Base-by-base conservation (phyloP, 371 early-diverging fungal genomes). In the Mortierella sp. region DNA sequence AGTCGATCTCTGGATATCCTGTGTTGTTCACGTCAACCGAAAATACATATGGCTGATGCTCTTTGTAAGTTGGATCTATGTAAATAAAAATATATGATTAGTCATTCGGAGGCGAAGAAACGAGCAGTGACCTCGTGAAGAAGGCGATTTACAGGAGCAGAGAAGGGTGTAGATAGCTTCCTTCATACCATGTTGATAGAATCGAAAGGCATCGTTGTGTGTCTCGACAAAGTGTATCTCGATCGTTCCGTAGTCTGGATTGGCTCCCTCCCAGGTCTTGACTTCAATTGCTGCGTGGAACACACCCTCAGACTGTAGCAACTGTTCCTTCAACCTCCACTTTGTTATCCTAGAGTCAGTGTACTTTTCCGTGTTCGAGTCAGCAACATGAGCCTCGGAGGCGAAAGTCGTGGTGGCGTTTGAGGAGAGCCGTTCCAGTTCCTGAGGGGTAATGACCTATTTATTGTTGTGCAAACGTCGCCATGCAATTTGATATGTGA, bases 271-370 rank as follows among this genome's bases (percentile, higher is more conserved):
- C 68, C 68, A 68, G 11, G 68, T 68, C 21, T 68, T 38, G 42
- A 68, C 68, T 68, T 68, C 68, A 21, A 68, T 68, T 19, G 68
- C 68, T 8, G 42, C 68, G 24, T 42, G 68, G 44, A 68, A 68
- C 38, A 9, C 42, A 19, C 68, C 68, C 34, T 68, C 68, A 11
- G 68, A 68, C 11, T 38, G 38, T 24, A 68, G 68, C 68, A 68
- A 19, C 44, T 68, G 38, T 11, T 68, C 68, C 9, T 34, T 38
- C 19, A 68, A 6, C 68, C 21, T 68, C 68, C 68, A 68, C 44
- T 68, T 68, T 11, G 38, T 38, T 24, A 42, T 68, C 34, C 63
- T 34, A 14, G 34, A 34, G 31, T 34, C 63, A 31, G 38, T 34
- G 11, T 68, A 21, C 21, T 1, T 4, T 10, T 68, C 24, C 38